These are phyloP conservation scores for Mixia osmundae DNA, from an alignment of 1,284 basidiomycete species.

Conservation along the genomic window DNA sequence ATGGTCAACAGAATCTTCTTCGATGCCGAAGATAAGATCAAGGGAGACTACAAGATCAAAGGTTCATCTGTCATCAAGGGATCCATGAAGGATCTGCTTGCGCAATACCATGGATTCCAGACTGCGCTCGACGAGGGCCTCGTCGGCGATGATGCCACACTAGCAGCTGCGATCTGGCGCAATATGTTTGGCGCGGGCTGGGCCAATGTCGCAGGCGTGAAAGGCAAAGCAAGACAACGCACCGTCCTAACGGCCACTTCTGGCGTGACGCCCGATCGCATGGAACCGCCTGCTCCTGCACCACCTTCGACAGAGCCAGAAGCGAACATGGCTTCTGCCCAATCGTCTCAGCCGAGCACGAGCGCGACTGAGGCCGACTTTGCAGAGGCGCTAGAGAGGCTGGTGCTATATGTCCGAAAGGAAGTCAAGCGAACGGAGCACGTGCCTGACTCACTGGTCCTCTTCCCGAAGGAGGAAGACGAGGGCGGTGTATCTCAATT, in stretches of 20 bases:
- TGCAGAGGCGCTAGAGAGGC: conserved; percentile 45
- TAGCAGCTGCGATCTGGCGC: conserved; percentile 75
- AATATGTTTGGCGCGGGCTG: conserved; percentile 44
- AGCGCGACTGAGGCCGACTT: conserved; percentile 40
- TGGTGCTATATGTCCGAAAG: conserved; percentile 51
- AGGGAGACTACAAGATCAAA: conserved; percentile 41
- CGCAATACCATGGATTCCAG: conserved; percentile 72
- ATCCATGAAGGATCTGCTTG: conserved; percentile 70
- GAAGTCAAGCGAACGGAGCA: conserved; percentile 50
- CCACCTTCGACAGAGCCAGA: neutral
- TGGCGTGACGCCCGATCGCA: neutral
- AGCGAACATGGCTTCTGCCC: conserved; percentile 6
- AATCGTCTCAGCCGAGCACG: conserved; percentile 1
- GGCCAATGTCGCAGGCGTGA: conserved; percentile 24
- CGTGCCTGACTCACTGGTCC: conserved; percentile 44
- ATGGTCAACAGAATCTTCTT: conserved; percentile 90
- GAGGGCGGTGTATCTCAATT: neutral
- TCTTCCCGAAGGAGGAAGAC: conserved; percentile 18
- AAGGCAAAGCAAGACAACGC: conserved; percentile 13
- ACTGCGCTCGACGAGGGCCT: conserved; percentile 62
- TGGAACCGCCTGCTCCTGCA: neutral
- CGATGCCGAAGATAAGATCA: conserved; percentile 76
- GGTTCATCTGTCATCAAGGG: conserved; percentile 55
- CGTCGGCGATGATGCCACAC: conserved; percentile 42
- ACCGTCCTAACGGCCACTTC: neutral